phyloP scores from a whole-genome alignment of 1,139 yeast genomes.

The Blastobotrys indianensis region DNA sequence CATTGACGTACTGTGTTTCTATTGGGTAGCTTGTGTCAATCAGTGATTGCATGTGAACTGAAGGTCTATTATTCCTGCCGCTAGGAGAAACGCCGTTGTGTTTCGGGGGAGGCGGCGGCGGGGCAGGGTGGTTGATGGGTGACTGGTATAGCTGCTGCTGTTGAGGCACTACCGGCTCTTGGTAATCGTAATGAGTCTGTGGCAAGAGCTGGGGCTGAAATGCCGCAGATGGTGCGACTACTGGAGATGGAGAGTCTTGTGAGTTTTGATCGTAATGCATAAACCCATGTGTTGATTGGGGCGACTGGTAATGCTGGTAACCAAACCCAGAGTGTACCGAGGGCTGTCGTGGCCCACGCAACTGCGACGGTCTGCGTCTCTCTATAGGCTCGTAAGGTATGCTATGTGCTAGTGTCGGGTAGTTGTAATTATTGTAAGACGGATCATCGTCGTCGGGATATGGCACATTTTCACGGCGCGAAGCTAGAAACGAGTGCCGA shows the following conservation, averaged over 20 bases:
- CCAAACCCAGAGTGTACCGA: constrained; percentile 2
- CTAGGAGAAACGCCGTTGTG: neutral
- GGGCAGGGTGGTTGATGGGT: neutral
- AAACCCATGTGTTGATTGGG: neutral
- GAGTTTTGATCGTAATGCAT: too few relatives aligned
- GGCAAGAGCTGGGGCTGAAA: too few relatives aligned
- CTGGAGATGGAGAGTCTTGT: too few relatives aligned
- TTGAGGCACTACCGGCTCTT: neutral
- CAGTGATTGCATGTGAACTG: constrained; percentile 2
- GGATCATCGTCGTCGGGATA: constrained; percentile 4
- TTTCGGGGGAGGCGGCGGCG: constrained; percentile 5
- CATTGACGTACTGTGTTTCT: constrained; percentile 10
- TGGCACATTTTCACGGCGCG: neutral
- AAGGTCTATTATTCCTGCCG: neutral
- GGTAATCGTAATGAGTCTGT: too few relatives aligned
- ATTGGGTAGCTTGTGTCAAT: constrained; percentile 10
- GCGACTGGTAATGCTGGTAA: neutral
- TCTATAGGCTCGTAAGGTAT: neutral
- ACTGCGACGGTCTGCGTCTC: constrained; percentile 7
- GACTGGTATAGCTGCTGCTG: neutral
- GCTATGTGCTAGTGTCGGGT: constrained; percentile 1
- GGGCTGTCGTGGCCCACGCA: constrained; percentile 10
- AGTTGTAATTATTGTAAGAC: neutral
- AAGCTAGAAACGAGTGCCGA: neutral
- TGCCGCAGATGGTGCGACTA: too few relatives aligned